Conservation (phyloP, 257 asterid genomes). For the Knoxia roxburghii region DNA sequence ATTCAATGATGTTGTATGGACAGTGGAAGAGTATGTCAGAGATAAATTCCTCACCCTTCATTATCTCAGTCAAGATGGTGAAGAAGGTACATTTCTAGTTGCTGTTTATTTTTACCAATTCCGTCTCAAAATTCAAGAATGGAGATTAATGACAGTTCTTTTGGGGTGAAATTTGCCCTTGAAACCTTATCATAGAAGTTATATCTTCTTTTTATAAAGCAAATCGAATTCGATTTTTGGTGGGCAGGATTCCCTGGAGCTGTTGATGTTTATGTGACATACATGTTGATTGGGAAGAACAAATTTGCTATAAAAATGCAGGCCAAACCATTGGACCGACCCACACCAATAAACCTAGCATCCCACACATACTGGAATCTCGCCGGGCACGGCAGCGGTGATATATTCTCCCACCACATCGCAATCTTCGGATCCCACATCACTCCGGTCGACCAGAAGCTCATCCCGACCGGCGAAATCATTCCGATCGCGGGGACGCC, state of each 20-base stretch:
- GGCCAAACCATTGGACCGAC: conserved; percentile 47
- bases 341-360: conserved; percentile 78
- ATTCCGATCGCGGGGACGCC: conserved; percentile 44
- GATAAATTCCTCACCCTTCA: conserved; percentile 50
- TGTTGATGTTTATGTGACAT: conserved; percentile 51
- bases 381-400: conserved; percentile 63
- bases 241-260: conserved; percentile 77
- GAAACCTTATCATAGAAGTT: no score
- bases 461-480: conserved; percentile 73
- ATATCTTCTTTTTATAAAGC: no score
- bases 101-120: no score
- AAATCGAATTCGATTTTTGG: neutral
- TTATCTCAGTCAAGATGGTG: conserved; percentile 66
- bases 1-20: conserved; percentile 63
- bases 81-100: conserved; percentile 75
- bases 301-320: conserved; percentile 49
- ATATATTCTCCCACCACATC: conserved; percentile 52
- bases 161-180: no score
- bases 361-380: conserved; percentile 90
- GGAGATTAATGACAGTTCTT: no score
- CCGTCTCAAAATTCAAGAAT: no score
- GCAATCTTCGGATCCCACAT: conserved; percentile 46
- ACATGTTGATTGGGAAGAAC: conserved; percentile 41
- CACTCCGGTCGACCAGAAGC: conserved; percentile 53
- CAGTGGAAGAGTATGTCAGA: conserved; percentile 24